A percentile compares a stretch with the other conserved stretches of the same genome.
Conservation (phyloP, 1,139 yeast species). For the Debaryomyces psychrophilus region DNA sequence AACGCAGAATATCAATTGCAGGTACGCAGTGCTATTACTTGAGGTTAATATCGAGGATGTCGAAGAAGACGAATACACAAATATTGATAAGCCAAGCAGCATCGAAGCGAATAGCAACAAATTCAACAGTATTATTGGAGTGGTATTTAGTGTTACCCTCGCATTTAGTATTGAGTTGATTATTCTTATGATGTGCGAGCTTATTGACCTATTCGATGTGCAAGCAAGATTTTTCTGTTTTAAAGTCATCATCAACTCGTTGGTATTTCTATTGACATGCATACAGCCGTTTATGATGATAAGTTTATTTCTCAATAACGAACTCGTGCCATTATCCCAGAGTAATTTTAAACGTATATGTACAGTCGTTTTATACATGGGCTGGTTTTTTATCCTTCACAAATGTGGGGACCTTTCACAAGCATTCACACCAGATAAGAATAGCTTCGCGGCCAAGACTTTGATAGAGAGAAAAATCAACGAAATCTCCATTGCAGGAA, state of each 20-base stretch:
- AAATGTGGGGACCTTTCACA: constrained; percentile 41
- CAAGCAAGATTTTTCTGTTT: constrained; percentile 30
- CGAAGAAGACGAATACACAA: constrained; percentile 17
- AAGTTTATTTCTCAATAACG: constrained; percentile 33
- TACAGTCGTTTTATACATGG: constrained; percentile 20
- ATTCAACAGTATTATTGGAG: constrained; percentile 23
- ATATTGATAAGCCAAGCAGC: constrained; percentile 9
- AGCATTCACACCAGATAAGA: constrained; percentile 26
- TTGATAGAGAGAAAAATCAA: constrained; percentile 51
- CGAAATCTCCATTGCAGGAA: constrained; percentile 70
- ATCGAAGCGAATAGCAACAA: background rate
- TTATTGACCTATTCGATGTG: constrained; percentile 29
- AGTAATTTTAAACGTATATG: constrained; percentile 14
- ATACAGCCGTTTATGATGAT: constrained; percentile 40
- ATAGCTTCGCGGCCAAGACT: constrained; percentile 24
- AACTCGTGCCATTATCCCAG: constrained; percentile 25
- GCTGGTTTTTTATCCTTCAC: constrained; percentile 41
- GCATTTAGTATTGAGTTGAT: constrained; percentile 39
- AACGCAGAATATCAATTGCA: constrained; percentile 17
- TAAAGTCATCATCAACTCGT: constrained; percentile 34
- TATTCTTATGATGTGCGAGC: constrained; percentile 43
- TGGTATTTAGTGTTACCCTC: constrained; percentile 33
- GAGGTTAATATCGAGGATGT: constrained; percentile 24
- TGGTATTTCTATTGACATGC: constrained; percentile 36
- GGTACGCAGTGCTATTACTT: constrained; percentile 21